Conservation (phyloP, 2,329 filamentous ascomycete genomes). For the Aspergillus candidus region DNA sequence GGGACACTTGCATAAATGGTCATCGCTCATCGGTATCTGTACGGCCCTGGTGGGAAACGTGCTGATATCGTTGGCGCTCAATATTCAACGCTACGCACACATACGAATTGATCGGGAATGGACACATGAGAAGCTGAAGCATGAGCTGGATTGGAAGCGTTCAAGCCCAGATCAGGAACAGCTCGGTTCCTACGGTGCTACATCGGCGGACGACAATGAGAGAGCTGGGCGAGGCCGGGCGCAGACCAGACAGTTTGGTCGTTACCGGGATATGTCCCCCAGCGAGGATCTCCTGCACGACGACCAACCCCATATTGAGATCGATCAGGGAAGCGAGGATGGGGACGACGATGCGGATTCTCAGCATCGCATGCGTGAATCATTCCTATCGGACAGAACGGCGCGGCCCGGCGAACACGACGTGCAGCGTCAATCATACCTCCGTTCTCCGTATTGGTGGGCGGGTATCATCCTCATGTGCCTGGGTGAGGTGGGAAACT, state of each 20-base stretch:
- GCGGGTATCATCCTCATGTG: constrained; percentile 86
- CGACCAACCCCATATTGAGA: constrained; percentile 21
- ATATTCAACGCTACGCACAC: constrained; percentile 94
- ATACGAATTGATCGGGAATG: constrained; percentile 71
- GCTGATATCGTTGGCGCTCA: constrained; percentile 89
- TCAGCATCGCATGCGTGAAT: constrained; percentile 24
- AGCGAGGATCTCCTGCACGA: constrained; percentile 26
- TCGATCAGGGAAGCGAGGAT: constrained; percentile 11
- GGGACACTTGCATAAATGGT: constrained; percentile 54
- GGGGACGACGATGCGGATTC: constrained; percentile 40
- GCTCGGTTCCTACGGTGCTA: constrained; percentile 41
- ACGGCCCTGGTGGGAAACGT: constrained; percentile 90
- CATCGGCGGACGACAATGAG: constrained; percentile 17
- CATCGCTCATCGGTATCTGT: constrained; percentile 87
- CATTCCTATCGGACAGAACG: constrained; percentile 36
- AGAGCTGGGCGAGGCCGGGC: constrained; percentile 8
- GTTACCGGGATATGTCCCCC: constrained; percentile 17
- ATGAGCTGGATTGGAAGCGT: constrained; percentile 50
- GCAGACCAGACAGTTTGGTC: constrained; percentile 5
- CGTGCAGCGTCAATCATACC: constrained; percentile 62
- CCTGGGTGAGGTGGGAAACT: constrained; percentile 90
- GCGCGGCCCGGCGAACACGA: constrained; percentile 34
- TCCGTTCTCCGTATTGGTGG: constrained; percentile 96
- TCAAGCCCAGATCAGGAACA: constrained; percentile 17
- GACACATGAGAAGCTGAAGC: constrained; percentile 51